A percentile compares a stretch with the other conserved stretches of the same genome.
Conservation (phyloP, 441 rosid genomes). For the Heliophila coronopifolia region DNA sequence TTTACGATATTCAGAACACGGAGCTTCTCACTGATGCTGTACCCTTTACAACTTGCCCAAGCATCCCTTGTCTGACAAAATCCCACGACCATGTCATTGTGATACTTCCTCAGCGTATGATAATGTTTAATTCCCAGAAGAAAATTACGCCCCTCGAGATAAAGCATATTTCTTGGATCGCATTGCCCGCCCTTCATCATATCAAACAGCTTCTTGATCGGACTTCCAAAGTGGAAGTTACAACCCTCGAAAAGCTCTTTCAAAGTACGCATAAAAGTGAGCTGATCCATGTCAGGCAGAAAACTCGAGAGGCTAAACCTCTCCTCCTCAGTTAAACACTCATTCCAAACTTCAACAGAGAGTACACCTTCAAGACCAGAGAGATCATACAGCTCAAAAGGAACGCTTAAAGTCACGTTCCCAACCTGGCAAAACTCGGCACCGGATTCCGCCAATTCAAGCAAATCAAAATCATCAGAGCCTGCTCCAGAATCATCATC, state of each 20-base stretch:
- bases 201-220: slow-evolving; percentile 65
- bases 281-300: slow-evolving; percentile 86
- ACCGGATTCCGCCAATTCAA: slow-evolving; percentile 86
- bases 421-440: slow-evolving; percentile 90
- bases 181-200: slow-evolving; percentile 93
- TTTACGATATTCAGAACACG: slow-evolving; percentile 74
- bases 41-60: slow-evolving; percentile 76
- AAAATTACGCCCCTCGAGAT: slow-evolving; percentile 66
- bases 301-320: slow-evolving; percentile 57
- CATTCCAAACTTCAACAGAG: slow-evolving; percentile 95
- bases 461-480: slow-evolving; percentile 93
- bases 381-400: slow-evolving; percentile 87
- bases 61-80: slow-evolving; percentile 85
- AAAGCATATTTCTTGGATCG: slow-evolving; percentile 91
- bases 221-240: slow-evolving; percentile 88
- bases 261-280: slow-evolving; percentile 53
- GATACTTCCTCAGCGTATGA: slow-evolving; percentile 79
- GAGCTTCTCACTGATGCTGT: slow-evolving; percentile 83
- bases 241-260: slow-evolving; percentile 68
- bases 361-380: slow-evolving; percentile 59
- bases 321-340: slow-evolving; percentile 74
- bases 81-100: slow-evolving; percentile 66
- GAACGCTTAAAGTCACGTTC: slow-evolving; percentile 71
- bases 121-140: slow-evolving; percentile 70
- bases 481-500: slow-evolving; percentile 96